These are phyloP conservation scores for Scutellaria minor DNA, from an alignment of 257 asterid species.

Conservation along the genomic window DNA sequence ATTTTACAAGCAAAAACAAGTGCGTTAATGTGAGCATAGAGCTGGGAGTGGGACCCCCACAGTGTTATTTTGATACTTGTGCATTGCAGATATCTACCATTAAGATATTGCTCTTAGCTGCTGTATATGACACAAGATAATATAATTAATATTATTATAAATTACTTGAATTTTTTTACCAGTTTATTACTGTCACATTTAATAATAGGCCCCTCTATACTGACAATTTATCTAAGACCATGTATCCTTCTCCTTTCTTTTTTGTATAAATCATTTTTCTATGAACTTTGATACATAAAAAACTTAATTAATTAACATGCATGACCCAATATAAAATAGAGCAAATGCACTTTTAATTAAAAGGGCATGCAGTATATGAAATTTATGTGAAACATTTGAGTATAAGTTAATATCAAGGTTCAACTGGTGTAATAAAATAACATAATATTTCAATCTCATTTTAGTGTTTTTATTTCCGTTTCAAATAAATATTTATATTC, in stretches of 20 bases:
- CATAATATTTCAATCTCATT: too few species aligned
- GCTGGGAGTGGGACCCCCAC: constrained; percentile 17
- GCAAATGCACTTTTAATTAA: too few species aligned
- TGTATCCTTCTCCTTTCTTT: not conserved
- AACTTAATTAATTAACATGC: too few species aligned
- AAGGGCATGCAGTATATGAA: too few species aligned
- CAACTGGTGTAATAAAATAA: too few species aligned
- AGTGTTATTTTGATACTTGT: constrained; percentile 16
- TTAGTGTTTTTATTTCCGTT: too few species aligned
- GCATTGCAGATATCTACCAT: constrained; percentile 36
- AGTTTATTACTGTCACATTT: constrained; percentile 5
- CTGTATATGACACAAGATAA: not conserved
- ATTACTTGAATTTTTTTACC: not conserved
- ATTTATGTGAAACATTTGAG: too few species aligned
- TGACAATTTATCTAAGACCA: not conserved
- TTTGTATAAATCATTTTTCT: too few species aligned
- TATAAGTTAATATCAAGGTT: too few species aligned
- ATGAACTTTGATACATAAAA: too few species aligned
- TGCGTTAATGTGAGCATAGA: not conserved
- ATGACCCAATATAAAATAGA: too few species aligned
- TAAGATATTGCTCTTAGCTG: constrained; percentile 31
- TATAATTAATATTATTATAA: not conserved
- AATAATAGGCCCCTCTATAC: not conserved
- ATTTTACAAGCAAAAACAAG: constrained; percentile 21
- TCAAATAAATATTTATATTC: too few species aligned